Percentiles rank a stretch among this genome's conserved stretches.
Conservation (phyloP, 768 basidiomycete genomes). For the Phlegmacium glaucopus region DNA sequence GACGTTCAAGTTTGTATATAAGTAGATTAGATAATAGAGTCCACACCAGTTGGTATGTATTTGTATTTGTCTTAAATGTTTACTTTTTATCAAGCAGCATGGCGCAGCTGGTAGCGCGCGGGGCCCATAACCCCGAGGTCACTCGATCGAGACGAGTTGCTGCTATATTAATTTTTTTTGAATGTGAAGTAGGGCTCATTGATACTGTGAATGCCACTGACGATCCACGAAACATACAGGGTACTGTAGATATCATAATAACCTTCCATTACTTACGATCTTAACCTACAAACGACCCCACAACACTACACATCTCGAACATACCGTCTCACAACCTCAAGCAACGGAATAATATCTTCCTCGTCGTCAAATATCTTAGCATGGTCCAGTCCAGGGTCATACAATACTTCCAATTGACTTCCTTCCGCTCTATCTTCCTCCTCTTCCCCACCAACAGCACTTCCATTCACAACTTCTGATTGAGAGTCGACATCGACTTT, state of each 20-base stretch:
- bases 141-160: conserved; percentile 58
- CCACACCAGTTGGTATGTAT: too few species aligned
- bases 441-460: background rate
- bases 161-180: too few species aligned
- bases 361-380: conserved; percentile 37
- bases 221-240: too few species aligned
- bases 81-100: too few species aligned
- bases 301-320: background rate
- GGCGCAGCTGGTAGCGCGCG: conserved; percentile 37
- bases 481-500: background rate
- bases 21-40: too few species aligned
- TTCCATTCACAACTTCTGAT: background rate
- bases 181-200: too few species aligned
- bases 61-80: too few species aligned
- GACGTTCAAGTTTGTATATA: too few species aligned
- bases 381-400: conserved; percentile 36
- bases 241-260: too few species aligned
- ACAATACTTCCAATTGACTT: conserved; percentile 31
- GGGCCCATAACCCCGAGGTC: conserved; percentile 59
- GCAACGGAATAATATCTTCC: conserved; percentile 22
- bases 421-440: background rate
- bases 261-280: too few species aligned
- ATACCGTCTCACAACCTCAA: conserved; percentile 28
- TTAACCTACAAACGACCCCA: too few species aligned
- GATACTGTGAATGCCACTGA: too few species aligned